phyloP scores from a whole-genome alignment of 2,329 filamentous ascomycete genomes.

The Trichophaea hybrida region DNA sequence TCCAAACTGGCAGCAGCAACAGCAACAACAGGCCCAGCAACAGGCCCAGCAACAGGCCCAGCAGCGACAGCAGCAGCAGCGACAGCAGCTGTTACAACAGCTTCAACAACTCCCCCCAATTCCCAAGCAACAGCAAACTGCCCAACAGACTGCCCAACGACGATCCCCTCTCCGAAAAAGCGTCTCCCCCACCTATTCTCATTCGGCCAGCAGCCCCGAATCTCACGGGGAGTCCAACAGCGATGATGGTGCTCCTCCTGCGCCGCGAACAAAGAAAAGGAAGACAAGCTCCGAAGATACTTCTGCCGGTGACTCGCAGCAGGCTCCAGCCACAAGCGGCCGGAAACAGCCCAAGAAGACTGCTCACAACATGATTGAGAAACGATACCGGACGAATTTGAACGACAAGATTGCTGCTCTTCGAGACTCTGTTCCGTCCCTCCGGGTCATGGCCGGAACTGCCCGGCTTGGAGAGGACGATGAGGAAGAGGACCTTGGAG shows the following conservation, averaged over 20 bases:
- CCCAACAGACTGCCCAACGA: constrained; percentile 5
- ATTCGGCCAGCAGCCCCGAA: constrained; percentile 20
- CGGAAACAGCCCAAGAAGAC: constrained; percentile 65
- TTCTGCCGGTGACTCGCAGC: constrained; percentile 30
- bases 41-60: constrained; percentile 6
- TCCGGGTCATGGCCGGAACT: constrained; percentile 52
- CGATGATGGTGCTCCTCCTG: constrained; percentile 11
- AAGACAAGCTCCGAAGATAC: constrained; percentile 28
- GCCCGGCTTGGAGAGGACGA: constrained; percentile 61
- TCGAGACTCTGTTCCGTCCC: constrained; percentile 77
- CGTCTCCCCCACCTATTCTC: constrained; percentile 16
- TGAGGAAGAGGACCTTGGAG: constrained; percentile 67
- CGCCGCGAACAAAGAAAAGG: constrained; percentile 25
- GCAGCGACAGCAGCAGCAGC: constrained; percentile 10
- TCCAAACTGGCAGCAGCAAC: constrained; percentile 12
- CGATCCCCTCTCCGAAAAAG: constrained; percentile 15
- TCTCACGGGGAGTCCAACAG: constrained; percentile 18
- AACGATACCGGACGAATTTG: constrained; percentile 86
- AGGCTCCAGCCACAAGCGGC: constrained; percentile 43
- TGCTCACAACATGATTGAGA: constrained; percentile 96
- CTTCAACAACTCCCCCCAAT: constrained; percentile 8
- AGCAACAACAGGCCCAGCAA: constrained; percentile 17
- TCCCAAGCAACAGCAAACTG: constrained; percentile 7
- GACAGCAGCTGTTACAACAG: constrained; percentile 7
- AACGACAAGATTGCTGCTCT: constrained; percentile 94